phyloP scores from a whole-genome alignment of 306 rosid species.

The Fragaria vesca region DNA sequence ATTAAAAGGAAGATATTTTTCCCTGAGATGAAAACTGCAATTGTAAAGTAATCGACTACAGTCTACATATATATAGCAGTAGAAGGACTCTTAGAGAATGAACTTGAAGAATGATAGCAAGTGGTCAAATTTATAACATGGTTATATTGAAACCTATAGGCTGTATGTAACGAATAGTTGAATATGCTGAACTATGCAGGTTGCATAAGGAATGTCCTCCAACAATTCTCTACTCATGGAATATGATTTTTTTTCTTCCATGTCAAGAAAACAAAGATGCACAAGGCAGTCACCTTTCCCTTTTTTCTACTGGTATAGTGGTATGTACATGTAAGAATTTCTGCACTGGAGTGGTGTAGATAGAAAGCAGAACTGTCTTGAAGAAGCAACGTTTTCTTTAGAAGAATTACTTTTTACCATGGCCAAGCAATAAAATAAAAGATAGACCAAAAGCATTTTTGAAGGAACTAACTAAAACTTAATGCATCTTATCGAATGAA shows the following conservation, averaged over 20 bases:
- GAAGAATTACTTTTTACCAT: neutral
- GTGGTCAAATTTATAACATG: neutral
- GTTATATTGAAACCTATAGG: neutral
- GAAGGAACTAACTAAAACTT: neutral
- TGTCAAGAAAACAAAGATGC: constrained; percentile 34
- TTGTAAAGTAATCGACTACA: neutral
- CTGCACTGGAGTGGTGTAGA: neutral
- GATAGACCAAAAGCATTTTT: neutral
- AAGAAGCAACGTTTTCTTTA: neutral
- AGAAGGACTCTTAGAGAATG: constrained; percentile 23
- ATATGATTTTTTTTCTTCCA: constrained; percentile 44
- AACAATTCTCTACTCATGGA: constrained; percentile 43
- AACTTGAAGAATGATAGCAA: neutral
- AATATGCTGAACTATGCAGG: constrained; percentile 40
- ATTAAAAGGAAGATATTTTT: constrained; percentile 61
- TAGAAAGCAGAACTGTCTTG: neutral
- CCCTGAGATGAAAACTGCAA: neutral
- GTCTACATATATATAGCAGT: neutral
- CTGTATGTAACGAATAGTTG: constrained; percentile 38
- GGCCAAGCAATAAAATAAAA: neutral
- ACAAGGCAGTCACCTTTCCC: neutral
- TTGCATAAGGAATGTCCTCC: constrained; percentile 44
- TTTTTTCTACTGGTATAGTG: neutral
- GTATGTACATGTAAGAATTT: neutral
- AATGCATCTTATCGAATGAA: neutral